phyloP scores from a whole-genome alignment of 495 filamentous ascomycete species.

The Hypoxylon subgilvum region DNA sequence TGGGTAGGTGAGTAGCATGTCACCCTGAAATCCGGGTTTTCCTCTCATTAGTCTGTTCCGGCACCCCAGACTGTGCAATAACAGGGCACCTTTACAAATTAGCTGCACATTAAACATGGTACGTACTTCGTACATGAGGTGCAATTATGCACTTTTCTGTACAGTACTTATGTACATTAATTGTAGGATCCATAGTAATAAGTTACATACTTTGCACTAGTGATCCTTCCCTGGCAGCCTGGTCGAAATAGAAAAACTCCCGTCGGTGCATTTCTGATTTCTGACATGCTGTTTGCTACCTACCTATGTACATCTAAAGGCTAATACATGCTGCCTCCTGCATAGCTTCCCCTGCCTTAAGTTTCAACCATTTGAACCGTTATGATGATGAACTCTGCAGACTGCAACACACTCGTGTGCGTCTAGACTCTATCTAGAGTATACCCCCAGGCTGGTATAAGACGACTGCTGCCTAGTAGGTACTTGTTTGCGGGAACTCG shows the following conservation, averaged over 20 bases:
- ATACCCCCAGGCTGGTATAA: too few relatives aligned
- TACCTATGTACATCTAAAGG: background rate
- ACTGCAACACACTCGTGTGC: too few relatives aligned
- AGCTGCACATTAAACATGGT: conserved; percentile 1
- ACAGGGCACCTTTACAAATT: conserved; percentile 16
- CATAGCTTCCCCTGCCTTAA: background rate
- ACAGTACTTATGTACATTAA: background rate
- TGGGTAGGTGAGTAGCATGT: conserved; percentile 29
- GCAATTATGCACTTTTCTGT: too few relatives aligned
- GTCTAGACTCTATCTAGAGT: too few relatives aligned
- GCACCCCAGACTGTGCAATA: conserved; percentile 36
- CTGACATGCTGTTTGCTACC: too few relatives aligned
- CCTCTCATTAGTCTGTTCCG: conserved; percentile 31
- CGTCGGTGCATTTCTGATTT: background rate
- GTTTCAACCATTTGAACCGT: background rate
- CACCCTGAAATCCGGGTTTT: conserved; percentile 38
- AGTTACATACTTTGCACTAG: background rate
- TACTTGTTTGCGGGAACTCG: too few relatives aligned
- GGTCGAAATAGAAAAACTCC: conserved; percentile 14
- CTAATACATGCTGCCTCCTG: background rate
- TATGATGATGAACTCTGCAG: too few relatives aligned
- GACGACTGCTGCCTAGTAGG: too few relatives aligned
- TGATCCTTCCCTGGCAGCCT: conserved; percentile 18
- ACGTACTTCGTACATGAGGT: background rate
- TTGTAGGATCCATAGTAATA: background rate